These are phyloP conservation scores for Myriosclerotinia duriaeana DNA, from an alignment of 2,329 filamentous ascomycete genomes.

Conservation along the genomic window DNA sequence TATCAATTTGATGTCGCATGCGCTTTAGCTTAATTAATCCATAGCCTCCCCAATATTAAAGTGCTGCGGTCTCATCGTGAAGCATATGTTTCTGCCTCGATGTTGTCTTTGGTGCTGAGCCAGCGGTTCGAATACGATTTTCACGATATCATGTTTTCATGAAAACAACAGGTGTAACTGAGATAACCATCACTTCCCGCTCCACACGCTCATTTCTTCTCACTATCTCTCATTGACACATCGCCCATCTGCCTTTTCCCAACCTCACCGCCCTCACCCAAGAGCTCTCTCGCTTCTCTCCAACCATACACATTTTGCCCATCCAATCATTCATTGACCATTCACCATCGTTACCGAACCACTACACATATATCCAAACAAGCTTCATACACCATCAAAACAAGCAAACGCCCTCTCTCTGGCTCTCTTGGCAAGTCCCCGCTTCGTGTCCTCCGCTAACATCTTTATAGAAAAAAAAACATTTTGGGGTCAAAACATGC, in stretches of 20 bases:
- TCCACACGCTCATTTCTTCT: too few relatives aligned
- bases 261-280: neutral
- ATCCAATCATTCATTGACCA: neutral
- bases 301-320: neutral
- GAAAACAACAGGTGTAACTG: neutral
- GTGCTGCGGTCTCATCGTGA: neutral
- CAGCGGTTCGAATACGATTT: neutral
- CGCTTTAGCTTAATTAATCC: neutral
- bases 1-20: neutral
- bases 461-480: constrained; percentile 7
- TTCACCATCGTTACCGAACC: neutral
- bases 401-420: constrained; percentile 14
- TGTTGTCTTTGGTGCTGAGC: neutral
- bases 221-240: neutral
- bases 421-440: constrained; percentile 15
- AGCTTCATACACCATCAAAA: neutral
- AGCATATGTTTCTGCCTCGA: too few relatives aligned
- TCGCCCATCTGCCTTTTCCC: neutral
- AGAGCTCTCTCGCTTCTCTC: neutral
- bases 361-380: neutral
- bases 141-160: too few relatives aligned
- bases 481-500: neutral
- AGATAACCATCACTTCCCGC: neutral
- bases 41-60: neutral
- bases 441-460: constrained; percentile 4